Percentiles rank a stretch among this genome's conserved stretches.
These are phyloP conservation scores for Corynespora cassiicola DNA, from an alignment of 2,329 filamentous ascomycete species.

Conservation along the genomic window DNA sequence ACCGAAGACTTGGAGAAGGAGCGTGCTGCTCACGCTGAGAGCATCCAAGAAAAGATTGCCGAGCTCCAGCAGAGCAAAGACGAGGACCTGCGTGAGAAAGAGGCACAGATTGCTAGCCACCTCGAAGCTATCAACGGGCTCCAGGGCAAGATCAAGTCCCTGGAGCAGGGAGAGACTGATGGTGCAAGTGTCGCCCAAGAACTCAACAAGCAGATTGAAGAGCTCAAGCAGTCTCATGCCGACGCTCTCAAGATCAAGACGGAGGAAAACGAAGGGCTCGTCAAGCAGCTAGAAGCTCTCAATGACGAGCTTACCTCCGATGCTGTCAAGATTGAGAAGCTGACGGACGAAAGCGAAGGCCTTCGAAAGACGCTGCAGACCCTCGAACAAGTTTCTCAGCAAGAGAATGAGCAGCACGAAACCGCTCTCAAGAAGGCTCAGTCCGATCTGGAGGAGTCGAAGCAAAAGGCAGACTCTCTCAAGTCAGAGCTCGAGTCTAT, in stretches of 20 bases:
- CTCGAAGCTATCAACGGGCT: slow-evolving; percentile 39
- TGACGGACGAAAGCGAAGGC: slow-evolving; percentile 35
- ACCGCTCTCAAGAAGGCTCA: slow-evolving; percentile 27
- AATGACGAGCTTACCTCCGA: slow-evolving; percentile 42
- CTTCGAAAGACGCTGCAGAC: slow-evolving; percentile 40
- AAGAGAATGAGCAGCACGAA: slow-evolving; percentile 33
- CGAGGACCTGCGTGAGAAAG: slow-evolving; percentile 29
- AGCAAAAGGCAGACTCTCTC: slow-evolving; percentile 28
- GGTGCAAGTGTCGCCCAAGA: slow-evolving; percentile 36
- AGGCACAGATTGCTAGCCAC: slow-evolving; percentile 36
- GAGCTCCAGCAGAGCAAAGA: slow-evolving; percentile 35
- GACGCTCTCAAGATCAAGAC: slow-evolving; percentile 37
- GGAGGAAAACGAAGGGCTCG: slow-evolving; percentile 39
- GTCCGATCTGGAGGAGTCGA: slow-evolving; percentile 31
- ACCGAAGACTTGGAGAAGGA: slow-evolving; percentile 35
- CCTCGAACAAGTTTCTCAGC: slow-evolving; percentile 35
- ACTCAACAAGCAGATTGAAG: slow-evolving; percentile 38
- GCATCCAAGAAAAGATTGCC: slow-evolving; percentile 29
- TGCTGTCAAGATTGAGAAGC: slow-evolving; percentile 29
- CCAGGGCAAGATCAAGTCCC: slow-evolving; percentile 37
- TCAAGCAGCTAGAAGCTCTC: slow-evolving; percentile 40
- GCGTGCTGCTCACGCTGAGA: slow-evolving; percentile 32
- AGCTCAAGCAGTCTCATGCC: slow-evolving; percentile 36
- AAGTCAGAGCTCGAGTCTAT: slow-evolving; percentile 36
- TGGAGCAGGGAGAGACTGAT: slow-evolving; percentile 43